phyloP scores from a whole-genome alignment of 108 stramenopile genomes.

The Fragilaria crotonensis region DNA sequence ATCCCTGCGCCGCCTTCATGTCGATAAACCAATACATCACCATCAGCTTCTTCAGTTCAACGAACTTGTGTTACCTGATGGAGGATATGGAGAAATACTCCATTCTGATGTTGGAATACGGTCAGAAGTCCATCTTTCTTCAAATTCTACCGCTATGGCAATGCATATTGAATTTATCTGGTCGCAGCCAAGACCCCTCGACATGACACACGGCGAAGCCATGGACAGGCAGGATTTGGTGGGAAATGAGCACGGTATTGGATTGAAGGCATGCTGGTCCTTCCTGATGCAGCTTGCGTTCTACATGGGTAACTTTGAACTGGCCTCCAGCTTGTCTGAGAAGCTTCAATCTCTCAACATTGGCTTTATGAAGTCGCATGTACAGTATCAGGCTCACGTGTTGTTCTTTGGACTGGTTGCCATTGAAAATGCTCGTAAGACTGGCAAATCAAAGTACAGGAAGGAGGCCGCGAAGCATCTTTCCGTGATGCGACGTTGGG shows the following conservation, averaged over 20 bases:
- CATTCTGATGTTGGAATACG: not conserved
- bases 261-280: not conserved
- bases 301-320: not conserved
- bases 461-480: not conserved
- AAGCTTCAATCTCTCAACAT: not conserved
- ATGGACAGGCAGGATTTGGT: not conserved
- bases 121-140: not conserved
- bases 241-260: not conserved
- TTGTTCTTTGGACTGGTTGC: conserved; percentile 2
- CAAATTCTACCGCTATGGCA: not conserved
- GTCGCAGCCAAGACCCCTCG: not conserved
- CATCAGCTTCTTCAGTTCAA: not conserved
- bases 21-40: not conserved
- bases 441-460: not conserved
- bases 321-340: not conserved
- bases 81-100: not conserved
- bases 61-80: not conserved
- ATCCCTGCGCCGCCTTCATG: not conserved
- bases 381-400: not conserved
- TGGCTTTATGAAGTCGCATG: not conserved
- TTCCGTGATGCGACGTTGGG: not conserved
- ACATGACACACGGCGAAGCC: not conserved
- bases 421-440: not conserved
- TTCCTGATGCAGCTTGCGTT: conserved; percentile 3
- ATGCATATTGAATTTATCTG: not conserved